Percentiles rank a stretch among this genome's conserved stretches.
Evolutionary conservation across 306 rosid species (phyloP).

Genomic region (Abrus precatorius): DNA sequence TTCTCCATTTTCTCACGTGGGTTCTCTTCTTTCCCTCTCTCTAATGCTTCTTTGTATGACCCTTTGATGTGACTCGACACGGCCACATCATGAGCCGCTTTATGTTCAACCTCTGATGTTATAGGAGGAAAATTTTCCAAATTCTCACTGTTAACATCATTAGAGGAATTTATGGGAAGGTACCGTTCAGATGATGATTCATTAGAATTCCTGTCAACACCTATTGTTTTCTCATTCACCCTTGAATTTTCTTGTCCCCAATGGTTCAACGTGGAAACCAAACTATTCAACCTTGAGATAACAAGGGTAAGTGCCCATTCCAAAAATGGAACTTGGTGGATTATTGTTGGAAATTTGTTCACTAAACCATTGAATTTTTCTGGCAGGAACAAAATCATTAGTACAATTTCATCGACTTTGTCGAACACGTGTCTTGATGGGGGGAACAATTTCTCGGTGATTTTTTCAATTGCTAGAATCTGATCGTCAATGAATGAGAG

Average conservation of each 20-base stretch:
- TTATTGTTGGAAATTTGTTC: constrained; percentile 47
- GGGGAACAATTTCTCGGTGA: constrained; percentile 64
- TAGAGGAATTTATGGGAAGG: constrained; percentile 12
- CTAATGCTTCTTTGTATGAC: constrained; percentile 53
- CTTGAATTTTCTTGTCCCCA: constrained; percentile 53
- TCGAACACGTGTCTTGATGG: constrained; percentile 57
- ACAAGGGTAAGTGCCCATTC: constrained; percentile 57
- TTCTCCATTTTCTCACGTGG: background rate
- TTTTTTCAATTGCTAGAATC: constrained; percentile 53
- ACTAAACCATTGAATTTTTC: constrained; percentile 57
- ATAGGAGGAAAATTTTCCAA: constrained; percentile 46
- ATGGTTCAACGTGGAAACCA: constrained; percentile 50
- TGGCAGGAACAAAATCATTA: constrained; percentile 52
- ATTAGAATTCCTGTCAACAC: constrained; percentile 53
- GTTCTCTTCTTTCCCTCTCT: constrained; percentile 52
- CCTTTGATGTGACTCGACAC: constrained; percentile 30
- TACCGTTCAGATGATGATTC: background rate
- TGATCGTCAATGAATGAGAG: constrained; percentile 67
- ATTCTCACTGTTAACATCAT: background rate
- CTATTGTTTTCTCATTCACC: constrained; percentile 59
- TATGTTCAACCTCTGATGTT: constrained; percentile 44
- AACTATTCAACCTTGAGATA: constrained; percentile 56
- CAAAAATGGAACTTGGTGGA: constrained; percentile 47
- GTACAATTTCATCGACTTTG: constrained; percentile 64
- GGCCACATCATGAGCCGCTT: constrained; percentile 10